Evolutionary conservation across 2,329 filamentous ascomycete genomes (phyloP).

Genomic region (Diaporthe ilicicola): DNA sequence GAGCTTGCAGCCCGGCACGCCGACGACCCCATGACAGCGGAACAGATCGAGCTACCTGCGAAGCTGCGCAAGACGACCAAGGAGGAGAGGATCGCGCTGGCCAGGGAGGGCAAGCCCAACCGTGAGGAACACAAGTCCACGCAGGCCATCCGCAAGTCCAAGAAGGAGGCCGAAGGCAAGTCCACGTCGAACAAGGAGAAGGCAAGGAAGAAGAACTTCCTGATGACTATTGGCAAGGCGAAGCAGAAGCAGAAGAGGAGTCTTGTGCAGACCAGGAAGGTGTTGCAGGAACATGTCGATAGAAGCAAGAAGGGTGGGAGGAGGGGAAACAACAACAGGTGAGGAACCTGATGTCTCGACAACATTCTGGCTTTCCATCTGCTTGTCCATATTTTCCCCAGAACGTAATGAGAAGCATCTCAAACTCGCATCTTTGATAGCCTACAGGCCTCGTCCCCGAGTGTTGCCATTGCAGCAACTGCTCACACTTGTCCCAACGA

Average conservation of each 20-base stretch:
- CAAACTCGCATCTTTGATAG: neutral
- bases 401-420: neutral
- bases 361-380: neutral
- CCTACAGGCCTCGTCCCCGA: neutral
- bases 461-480: neutral
- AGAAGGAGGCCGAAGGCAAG: conserved; percentile 90
- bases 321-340: conserved; percentile 67
- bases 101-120: conserved; percentile 81
- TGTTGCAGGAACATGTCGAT: conserved; percentile 82
- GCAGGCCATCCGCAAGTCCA: conserved; percentile 82
- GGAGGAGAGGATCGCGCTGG: conserved; percentile 86
- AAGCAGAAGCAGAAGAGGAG: conserved; percentile 96
- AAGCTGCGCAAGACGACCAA: conserved; percentile 85
- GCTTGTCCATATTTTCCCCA: neutral
- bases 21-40: conserved; percentile 90
- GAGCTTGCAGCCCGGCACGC: conserved; percentile 69
- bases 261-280: conserved; percentile 83
- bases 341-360: neutral
- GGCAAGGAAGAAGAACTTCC: conserved; percentile 94
- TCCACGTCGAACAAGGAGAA: conserved; percentile 98
- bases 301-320: conserved; percentile 85
- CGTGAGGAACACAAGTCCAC: conserved; percentile 85
- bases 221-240: conserved; percentile 98
- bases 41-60: conserved; percentile 88
- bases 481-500: neutral